A percentile compares a stretch with the other conserved stretches of the same genome.
phyloP scores from a whole-genome alignment of 2,329 filamentous ascomycete genomes.

The Exophiala alcalophila region DNA sequence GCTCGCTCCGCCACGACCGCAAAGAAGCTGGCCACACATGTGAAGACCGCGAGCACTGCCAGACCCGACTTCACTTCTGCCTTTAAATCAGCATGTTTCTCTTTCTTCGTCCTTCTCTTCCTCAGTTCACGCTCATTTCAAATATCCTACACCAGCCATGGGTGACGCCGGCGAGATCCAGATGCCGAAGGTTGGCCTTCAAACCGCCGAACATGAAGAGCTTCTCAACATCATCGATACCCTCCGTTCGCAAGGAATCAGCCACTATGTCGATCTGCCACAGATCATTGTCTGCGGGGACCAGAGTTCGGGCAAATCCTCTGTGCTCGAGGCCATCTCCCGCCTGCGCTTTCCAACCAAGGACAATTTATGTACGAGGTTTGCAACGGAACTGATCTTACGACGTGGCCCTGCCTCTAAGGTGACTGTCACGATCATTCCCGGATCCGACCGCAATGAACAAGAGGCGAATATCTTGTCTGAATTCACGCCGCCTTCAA shows the following conservation, averaged over 20 bases:
- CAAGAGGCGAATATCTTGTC: constrained; percentile 27
- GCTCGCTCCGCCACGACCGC: too few species aligned
- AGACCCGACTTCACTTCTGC: too few species aligned
- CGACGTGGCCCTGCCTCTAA: constrained; percentile 39
- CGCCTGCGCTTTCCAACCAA: constrained; percentile 59
- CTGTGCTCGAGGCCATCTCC: constrained; percentile 62
- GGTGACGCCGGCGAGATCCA: not conserved
- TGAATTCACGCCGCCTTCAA: constrained; percentile 17
- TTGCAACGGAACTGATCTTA: constrained; percentile 60
- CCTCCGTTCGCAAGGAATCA: constrained; percentile 51
- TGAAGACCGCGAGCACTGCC: too few species aligned
- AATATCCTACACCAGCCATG: not conserved
- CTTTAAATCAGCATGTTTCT: too few species aligned
- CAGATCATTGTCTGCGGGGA: constrained; percentile 60
- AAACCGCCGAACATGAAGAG: constrained; percentile 35
- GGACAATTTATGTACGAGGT: constrained; percentile 57
- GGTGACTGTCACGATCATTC: constrained; percentile 47
- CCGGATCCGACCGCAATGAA: constrained; percentile 29
- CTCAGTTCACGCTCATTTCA: too few species aligned
- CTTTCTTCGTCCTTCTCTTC: too few species aligned
- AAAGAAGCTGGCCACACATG: too few species aligned
- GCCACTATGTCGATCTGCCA: constrained; percentile 49
- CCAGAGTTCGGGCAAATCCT: constrained; percentile 62
- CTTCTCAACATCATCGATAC: constrained; percentile 55
- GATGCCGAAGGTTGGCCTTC: constrained; percentile 11